Evolutionary conservation across 2,329 filamentous ascomycete genomes (phyloP).

Genomic region (Penicillium aurantiogriseum): DNA sequence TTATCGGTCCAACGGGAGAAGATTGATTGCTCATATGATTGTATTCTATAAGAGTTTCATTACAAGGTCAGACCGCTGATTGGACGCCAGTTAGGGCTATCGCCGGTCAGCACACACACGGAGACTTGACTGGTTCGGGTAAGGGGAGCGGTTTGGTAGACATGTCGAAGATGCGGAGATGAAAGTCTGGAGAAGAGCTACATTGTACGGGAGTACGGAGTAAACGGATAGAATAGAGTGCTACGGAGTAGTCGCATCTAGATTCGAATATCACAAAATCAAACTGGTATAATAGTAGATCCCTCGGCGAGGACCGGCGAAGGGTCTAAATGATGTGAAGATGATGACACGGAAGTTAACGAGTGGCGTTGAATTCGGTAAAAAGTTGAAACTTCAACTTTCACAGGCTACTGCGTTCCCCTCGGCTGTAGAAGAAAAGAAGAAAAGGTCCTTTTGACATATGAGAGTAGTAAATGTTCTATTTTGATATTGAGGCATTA

Average conservation of each 20-base stretch:
- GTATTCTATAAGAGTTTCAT: not conserved
- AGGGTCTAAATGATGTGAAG: conserved; percentile 22
- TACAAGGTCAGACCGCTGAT: conserved; percentile 11
- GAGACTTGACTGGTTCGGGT: not conserved
- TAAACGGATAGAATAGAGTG: not conserved
- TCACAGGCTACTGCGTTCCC: conserved; percentile 5
- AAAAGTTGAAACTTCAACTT: not conserved
- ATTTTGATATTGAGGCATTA: conserved; percentile 13
- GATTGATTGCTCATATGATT: conserved; percentile 15
- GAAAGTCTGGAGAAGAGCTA: conserved; percentile 9
- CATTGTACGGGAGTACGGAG: not conserved
- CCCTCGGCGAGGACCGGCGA: conserved; percentile 21
- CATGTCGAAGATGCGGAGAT: not conserved
- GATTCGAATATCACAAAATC: not conserved
- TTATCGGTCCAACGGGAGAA: conserved; percentile 29
- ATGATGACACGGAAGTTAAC: conserved; percentile 23
- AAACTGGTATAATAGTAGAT: not conserved
- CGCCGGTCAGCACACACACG: not conserved
- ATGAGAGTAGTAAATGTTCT: not conserved
- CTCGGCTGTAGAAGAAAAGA: conserved; percentile 4
- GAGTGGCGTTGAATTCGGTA: conserved; percentile 18
- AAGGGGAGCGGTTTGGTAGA: not conserved
- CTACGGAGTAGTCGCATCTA: not conserved
- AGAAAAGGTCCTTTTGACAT: not conserved
- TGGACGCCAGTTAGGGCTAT: conserved; percentile 3